These are phyloP conservation scores for Polyporus arcularius DNA, from an alignment of 768 basidiomycete species.

Conservation along the genomic window DNA sequence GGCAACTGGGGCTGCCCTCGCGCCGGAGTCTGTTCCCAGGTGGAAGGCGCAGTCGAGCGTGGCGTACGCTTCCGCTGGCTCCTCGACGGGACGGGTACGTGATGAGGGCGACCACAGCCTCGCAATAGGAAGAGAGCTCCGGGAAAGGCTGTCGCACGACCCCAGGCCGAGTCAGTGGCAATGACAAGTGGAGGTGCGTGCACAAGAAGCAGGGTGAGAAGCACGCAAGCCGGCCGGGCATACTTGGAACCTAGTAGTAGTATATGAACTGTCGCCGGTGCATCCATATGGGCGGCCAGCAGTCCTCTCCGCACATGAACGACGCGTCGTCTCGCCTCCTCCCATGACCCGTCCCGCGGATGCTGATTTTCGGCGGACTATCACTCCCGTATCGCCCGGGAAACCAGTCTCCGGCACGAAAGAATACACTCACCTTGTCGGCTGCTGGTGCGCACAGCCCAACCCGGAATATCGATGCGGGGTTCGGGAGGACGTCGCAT, in stretches of 20 bases:
- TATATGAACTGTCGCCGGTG: neutral
- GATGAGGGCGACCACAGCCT: slow-evolving; percentile 5
- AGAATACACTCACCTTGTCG: slow-evolving; percentile 13
- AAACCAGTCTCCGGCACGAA: slow-evolving; percentile 6
- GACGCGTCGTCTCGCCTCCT: slow-evolving; percentile 5
- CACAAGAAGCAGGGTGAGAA: neutral
- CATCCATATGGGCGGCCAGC: slow-evolving; percentile 1
- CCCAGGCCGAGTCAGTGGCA: slow-evolving; percentile 13
- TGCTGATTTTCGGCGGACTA: slow-evolving; percentile 3
- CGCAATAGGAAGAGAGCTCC: slow-evolving; percentile 2
- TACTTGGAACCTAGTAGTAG: neutral
- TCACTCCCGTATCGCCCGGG: slow-evolving; percentile 15
- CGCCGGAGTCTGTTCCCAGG: slow-evolving; percentile 10
- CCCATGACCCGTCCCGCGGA: slow-evolving; percentile 7
- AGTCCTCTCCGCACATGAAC: slow-evolving; percentile 9
- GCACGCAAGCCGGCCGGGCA: slow-evolving; percentile 9
- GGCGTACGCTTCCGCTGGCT: slow-evolving; percentile 6
- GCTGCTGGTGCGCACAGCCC: slow-evolving; percentile 14
- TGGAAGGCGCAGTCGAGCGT: slow-evolving; percentile 11
- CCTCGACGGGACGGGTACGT: slow-evolving; percentile 1
- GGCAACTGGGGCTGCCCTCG: slow-evolving; percentile 19
- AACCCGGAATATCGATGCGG: slow-evolving; percentile 17
- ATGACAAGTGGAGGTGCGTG: neutral
- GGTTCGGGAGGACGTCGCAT: slow-evolving; percentile 4
- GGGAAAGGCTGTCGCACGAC: slow-evolving; percentile 5